Base-by-base conservation (phyloP, 1,284 basidiomycete genomes). In the Pseudozyma flocculosa region DNA sequence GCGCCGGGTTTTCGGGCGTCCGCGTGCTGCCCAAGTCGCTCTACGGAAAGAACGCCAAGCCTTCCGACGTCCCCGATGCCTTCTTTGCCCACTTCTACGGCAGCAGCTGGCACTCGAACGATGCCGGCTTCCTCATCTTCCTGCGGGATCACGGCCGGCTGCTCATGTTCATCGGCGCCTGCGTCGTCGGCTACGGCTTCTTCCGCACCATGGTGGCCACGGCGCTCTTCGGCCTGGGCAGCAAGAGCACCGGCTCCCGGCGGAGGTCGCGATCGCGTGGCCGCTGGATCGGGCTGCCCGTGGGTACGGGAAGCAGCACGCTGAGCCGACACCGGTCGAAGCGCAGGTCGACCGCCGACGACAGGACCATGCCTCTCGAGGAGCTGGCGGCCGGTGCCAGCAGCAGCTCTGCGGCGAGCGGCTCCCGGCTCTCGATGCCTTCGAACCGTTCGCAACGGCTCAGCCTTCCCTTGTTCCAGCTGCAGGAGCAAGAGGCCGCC, bases 41-140 rank as follows among this genome's bases (percentile, higher is more conserved):
- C 10, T 98, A 98, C 71, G 94, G 94, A 61, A 98, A 98, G 82
- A 98, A 98, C 78, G 90, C 90, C 13, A 86, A 87, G 61, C 83
- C 85, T 32, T 85, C 82, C 40, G 87, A 92, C 73, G 90, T 89
- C 0, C 91, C 91, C 1, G 86, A 94, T 75, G 86, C 92, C 21
- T 97, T 94, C 84, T 84, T 74, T 54, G 61, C 86, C 18, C 94
- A 98, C 80, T 93, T 87, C 80, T 97, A 98, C 74, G 94, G 93
- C 26, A 93, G 90, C 70, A 92, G 89, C 70, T 98, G 94, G 94
- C 80, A 81, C 50, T 77, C 72, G 0, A 70, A 73, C 45, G 78
- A 79, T 49, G 78, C 78, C 1, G 76, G 70, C 13, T 76, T 78
- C 48, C 57, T 79, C 32, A 73, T 78, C 51, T 73, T 77, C 30